phyloP scores from a whole-genome alignment of 441 rosid species.

The Croton laevigatus region DNA sequence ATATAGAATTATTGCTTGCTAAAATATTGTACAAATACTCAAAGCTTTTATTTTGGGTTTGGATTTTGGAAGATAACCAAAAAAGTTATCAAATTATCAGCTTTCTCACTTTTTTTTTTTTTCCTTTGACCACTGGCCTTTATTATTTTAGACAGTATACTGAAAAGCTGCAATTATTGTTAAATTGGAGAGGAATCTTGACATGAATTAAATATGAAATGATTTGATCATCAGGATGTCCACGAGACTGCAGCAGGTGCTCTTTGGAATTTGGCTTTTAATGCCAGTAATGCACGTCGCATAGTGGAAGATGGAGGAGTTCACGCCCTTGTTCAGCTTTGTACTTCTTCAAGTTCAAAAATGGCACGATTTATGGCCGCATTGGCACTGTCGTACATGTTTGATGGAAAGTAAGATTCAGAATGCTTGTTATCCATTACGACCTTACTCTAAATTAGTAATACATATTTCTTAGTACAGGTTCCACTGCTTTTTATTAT shows the following conservation, averaged over 20 bases:
- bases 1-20: neutral
- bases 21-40: neutral
- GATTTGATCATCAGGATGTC: constrained; percentile 40
- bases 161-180: neutral
- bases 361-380: constrained; percentile 65
- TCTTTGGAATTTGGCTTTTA: constrained; percentile 58
- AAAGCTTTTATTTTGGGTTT: constrained; percentile 7
- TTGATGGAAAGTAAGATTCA: constrained; percentile 44
- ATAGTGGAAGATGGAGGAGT: constrained; percentile 56
- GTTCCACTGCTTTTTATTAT: neutral
- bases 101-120: neutral
- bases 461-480: neutral
- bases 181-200: neutral
- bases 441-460: neutral
- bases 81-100: neutral
- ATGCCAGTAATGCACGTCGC: constrained; percentile 47
- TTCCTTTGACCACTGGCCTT: neutral
- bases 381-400: constrained; percentile 50
- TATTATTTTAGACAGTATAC: neutral
- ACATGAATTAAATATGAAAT: constrained; percentile 9
- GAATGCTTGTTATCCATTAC: neutral
- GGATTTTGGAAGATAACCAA: neutral
- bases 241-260: constrained; percentile 70
- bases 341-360: constrained; percentile 46
- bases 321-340: constrained; percentile 44